Conservation (phyloP, 176 grass and related monocot species). For the Rhynchospora pubera region DNA sequence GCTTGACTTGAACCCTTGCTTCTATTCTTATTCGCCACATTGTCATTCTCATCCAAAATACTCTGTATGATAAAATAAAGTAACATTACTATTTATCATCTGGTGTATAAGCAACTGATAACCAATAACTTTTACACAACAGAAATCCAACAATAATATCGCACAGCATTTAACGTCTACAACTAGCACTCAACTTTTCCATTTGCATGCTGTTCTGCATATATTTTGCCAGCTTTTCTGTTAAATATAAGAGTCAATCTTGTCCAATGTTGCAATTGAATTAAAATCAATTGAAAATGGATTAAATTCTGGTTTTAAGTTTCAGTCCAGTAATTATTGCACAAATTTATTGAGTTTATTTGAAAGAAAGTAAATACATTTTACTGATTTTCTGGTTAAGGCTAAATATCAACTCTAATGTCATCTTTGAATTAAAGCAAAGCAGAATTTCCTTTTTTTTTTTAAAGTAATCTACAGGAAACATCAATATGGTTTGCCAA, state of each 20-base stretch:
- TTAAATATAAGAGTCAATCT: background rate
- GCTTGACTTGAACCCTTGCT: conserved; percentile 27
- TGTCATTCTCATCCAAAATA: conserved; percentile 40
- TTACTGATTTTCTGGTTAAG: background rate
- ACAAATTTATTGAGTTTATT: background rate
- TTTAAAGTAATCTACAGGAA: background rate
- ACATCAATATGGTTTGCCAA: background rate
- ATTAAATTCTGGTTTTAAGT: background rate
- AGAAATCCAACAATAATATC: background rate
- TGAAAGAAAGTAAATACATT: background rate
- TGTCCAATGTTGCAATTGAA: background rate
- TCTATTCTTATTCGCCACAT: conserved; percentile 18
- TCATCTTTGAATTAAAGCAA: background rate
- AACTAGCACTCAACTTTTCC: background rate
- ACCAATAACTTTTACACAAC: no score
- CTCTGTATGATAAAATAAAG: conserved; percentile 25
- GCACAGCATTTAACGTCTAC: background rate
- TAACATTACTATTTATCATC: background rate
- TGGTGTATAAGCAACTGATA: no score
- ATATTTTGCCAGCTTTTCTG: background rate
- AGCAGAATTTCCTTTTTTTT: background rate
- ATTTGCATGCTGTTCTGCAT: background rate
- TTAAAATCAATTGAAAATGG: background rate
- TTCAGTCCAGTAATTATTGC: background rate
- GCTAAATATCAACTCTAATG: background rate